Percentiles rank a stretch among this genome's conserved stretches.
Evolutionary conservation across 306 rosid genomes (phyloP).

Genomic region (Datisca glomerata): DNA sequence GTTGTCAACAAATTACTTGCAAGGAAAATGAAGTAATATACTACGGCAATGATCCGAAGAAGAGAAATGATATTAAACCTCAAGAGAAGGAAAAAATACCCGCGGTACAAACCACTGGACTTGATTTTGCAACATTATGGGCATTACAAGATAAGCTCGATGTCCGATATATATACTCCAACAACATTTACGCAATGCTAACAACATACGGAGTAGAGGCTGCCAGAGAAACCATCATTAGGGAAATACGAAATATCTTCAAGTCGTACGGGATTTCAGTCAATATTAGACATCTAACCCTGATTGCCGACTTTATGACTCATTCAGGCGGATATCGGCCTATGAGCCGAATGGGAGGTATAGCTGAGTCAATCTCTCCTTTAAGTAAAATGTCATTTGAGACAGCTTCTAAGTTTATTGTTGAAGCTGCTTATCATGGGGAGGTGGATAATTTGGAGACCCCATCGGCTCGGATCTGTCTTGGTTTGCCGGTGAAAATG

Average conservation of each 20-base stretch:
- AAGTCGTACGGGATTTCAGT: conserved; percentile 79
- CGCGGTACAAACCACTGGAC: conserved; percentile 71
- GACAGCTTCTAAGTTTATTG: conserved; percentile 73
- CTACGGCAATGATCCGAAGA: conserved; percentile 38
- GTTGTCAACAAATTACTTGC: conserved; percentile 55
- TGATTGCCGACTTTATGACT: conserved; percentile 85
- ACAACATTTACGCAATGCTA: conserved; percentile 56
- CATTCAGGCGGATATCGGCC: conserved; percentile 62
- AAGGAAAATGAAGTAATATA: conserved; percentile 67
- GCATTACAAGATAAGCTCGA: conserved; percentile 54
- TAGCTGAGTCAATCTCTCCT: conserved; percentile 61
- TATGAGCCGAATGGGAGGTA: conserved; percentile 52
- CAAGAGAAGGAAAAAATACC: conserved; percentile 45
- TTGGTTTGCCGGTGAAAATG: conserved; percentile 74
- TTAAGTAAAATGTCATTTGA: conserved; percentile 75
- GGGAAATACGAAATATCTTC: conserved; percentile 72
- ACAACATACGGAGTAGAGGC: conserved; percentile 76
- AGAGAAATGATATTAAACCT: conserved; percentile 33
- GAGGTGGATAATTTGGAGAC: conserved; percentile 62
- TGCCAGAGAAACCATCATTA: conserved; percentile 72
- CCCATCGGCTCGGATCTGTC: conserved; percentile 84
- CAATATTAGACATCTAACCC: conserved; percentile 60
- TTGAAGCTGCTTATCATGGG: conserved; percentile 71
- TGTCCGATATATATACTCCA: conserved; percentile 60
- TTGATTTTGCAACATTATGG: conserved; percentile 68